Evolutionary conservation across 148 eudicot genomes (phyloP), one percentile per base, ranked within the genome.

Genomic region (Salicornia ramosissima): DNA sequence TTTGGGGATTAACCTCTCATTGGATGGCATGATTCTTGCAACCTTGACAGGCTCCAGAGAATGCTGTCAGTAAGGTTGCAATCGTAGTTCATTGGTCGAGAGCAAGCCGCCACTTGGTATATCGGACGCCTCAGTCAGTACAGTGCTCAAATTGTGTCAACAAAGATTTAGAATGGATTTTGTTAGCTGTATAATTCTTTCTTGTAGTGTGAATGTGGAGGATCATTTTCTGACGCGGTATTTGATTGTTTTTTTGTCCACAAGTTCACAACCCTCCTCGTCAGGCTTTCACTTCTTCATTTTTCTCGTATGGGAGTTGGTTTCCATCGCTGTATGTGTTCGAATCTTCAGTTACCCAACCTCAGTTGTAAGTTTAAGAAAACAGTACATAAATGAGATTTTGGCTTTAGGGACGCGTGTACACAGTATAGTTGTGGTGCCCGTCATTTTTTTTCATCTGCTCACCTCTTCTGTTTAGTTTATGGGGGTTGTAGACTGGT

Each of bases 401-500:
- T 80, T 80, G 80, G 68, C 68, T 50, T 43, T 72, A 71, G 83
- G 80, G 52, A 49, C 76, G 79, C 76, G 79, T 76, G 67, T 75
- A 76, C 80, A 71, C 60, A 71, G 42, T 65, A 57, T 67, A 75
- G 79, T 39, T 43, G 47, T 65, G 54, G 68, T 59, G 65, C 70
- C 64, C 45, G n/a, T 74, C 75, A 33, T 65, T 63, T 55, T 61
- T 57, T 45, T 67, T 16, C n/a, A 36, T 49, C 29, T 56, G 67
- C 59, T 61, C 68, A 47, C 74, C 65, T 39, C 55, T 63, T 64
- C 53, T 70, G 65, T 69, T 75, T 62, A 30, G 49, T 62, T 14
- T 39, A 55, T 45, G 65, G 66, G 64, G 79, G 59, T 43, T 63
- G 55, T 64, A 65, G 28, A 24, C 26, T 55, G 36, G 21, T 45